Evolutionary conservation across 148 eudicot genomes (phyloP), one percentile per base, ranked within the genome.

Genomic region (Persicaria maculosa): DNA sequence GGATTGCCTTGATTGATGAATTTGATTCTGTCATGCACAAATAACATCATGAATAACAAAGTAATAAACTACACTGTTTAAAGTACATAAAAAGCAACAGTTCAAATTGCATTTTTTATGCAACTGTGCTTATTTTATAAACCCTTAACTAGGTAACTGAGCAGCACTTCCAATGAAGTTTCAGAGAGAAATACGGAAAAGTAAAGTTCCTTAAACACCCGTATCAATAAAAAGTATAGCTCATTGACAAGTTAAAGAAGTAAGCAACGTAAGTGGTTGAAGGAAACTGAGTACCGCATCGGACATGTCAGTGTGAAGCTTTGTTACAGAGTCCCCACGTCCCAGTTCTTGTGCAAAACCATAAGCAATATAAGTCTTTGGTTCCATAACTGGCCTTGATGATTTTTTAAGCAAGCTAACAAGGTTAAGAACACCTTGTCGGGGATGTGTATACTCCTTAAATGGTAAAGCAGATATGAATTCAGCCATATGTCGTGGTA

Each of bases 401-500:
- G 90, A 85, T 17, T 80, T 80, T 47, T 85, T 84, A 15, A 97
- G 98, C 73, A 91, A 83, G 79, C 84, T 87, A 73, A 93, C 91
- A 74, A 94, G 88, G 83, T 94, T 94, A 46, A 91, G 79, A 47
- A 86, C 76, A 74, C 97, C 97, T 17, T 83, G 78, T 50, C 68
- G 79, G 9, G 98, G 97, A 85, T 94, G 87, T 8, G 98, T 91
- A 73, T 94, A 94, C 73, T 85, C 96, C 78, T 85, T 78, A 71
- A 79, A 94, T 6, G 98, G 98, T 78, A 94, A 91, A 88, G 88
- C 86, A 75, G 84, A 83, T 61, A 91, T 71, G 72, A 89, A 89
- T 77, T 94, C 98, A 71, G 96, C 84, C 74, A 84, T 84, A 78
- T 94, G 98, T 77, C 98, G 88, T 10, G 98, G 97, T 81, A 94